Percentiles rank a stretch among this genome's conserved stretches.
These are phyloP conservation scores for Leishmania guyanensis DNA, from an alignment of 208 protist genomes.

Conservation along the genomic window DNA sequence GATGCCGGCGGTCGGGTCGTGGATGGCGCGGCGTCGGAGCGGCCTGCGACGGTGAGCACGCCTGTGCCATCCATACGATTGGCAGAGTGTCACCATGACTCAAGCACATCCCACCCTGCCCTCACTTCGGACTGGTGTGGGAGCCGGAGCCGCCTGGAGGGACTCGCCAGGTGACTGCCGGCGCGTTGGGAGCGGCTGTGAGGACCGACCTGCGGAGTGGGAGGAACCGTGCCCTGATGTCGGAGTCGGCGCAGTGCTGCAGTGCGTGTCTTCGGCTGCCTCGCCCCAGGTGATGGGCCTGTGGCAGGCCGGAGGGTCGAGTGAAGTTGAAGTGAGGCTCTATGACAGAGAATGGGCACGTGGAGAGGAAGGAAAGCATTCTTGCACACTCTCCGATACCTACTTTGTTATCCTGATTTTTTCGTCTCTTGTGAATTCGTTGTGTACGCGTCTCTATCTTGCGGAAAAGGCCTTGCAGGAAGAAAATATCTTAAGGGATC, in stretches of 20 bases:
- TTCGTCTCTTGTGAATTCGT: background rate
- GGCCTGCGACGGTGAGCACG: background rate
- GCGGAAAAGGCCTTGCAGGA: background rate
- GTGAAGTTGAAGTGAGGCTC: background rate
- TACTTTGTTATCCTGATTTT: background rate
- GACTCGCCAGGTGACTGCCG: background rate
- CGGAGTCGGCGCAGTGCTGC: background rate
- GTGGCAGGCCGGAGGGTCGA: background rate
- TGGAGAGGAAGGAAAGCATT: background rate
- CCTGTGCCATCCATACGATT: background rate
- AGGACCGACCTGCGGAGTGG: background rate
- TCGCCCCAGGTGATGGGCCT: background rate
- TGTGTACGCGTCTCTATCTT: background rate
- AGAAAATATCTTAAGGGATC: background rate
- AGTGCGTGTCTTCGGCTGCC: background rate
- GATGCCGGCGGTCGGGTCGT: background rate
- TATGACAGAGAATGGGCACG: background rate
- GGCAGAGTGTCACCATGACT: background rate
- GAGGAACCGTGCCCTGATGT: background rate
- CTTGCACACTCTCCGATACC: background rate
- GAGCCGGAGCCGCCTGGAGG: background rate
- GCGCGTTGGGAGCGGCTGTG: background rate
- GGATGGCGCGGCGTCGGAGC: background rate
- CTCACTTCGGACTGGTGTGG: background rate
- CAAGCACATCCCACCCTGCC: background rate